Evolutionary conservation across 805 yeast species (phyloP).

Genomic region (Nakazawaea ishiwadae): DNA sequence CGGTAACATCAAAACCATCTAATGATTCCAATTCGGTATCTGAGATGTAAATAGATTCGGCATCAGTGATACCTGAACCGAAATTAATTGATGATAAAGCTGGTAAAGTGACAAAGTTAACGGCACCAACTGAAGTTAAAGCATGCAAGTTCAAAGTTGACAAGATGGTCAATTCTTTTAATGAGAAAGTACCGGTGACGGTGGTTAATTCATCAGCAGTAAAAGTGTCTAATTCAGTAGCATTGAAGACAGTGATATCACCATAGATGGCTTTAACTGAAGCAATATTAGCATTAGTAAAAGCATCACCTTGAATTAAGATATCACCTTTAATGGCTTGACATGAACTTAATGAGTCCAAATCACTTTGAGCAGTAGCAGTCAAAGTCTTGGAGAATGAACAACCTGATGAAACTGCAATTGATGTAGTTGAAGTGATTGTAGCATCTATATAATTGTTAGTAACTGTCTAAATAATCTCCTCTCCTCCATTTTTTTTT

Average conservation of each 20-base stretch:
- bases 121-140: conserved; percentile 76
- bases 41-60: conserved; percentile 64
- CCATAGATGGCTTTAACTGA: conserved; percentile 79
- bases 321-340: conserved; percentile 77
- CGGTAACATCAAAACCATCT: conserved; percentile 52
- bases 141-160: conserved; percentile 67
- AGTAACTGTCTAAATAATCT: conserved; percentile 1
- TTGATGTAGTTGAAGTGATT: conserved; percentile 45
- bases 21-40: conserved; percentile 69
- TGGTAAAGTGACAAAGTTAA: conserved; percentile 81
- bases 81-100: conserved; percentile 71
- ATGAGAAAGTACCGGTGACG: conserved; percentile 65
- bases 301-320: conserved; percentile 52
- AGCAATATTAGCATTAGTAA: conserved; percentile 63
- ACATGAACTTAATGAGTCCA: conserved; percentile 73
- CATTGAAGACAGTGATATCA: conserved; percentile 60
- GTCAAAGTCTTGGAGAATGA: conserved; percentile 57
- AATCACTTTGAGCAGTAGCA: conserved; percentile 75
- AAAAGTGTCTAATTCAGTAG: conserved; percentile 56
- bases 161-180: conserved; percentile 64
- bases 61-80: conserved; percentile 60
- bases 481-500: neutral
- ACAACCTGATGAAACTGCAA: conserved; percentile 55
- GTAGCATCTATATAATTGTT: conserved; percentile 36
- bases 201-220: conserved; percentile 75